Conservation (phyloP, 345 rosid species). For the Lagerstroemia speciosa region DNA sequence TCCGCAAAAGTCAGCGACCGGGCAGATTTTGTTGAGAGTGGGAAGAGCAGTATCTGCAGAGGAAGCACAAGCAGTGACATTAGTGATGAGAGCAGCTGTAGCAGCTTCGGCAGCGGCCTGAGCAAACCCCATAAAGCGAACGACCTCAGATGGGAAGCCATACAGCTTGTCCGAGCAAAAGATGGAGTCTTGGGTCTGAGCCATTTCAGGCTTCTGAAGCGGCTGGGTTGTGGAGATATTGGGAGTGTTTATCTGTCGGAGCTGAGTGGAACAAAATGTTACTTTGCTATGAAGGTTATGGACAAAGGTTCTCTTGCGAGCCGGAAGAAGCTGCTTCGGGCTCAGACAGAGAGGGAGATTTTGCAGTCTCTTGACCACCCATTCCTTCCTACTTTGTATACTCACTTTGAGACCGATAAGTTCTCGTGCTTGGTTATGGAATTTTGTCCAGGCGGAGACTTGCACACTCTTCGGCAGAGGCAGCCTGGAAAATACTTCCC, state of each 20-base stretch:
- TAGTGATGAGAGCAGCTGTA: slow-evolving; percentile 87
- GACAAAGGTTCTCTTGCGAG: slow-evolving; percentile 84
- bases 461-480: slow-evolving; percentile 86
- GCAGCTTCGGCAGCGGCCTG: slow-evolving; percentile 76
- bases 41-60: slow-evolving; percentile 83
- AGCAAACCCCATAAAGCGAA: slow-evolving; percentile 87
- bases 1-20: slow-evolving; percentile 74
- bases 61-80: slow-evolving; percentile 91
- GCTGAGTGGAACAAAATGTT: slow-evolving; percentile 80
- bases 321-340: slow-evolving; percentile 85
- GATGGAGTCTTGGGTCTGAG: slow-evolving; percentile 73
- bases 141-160: slow-evolving; percentile 93
- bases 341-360: slow-evolving; percentile 92
- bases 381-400: slow-evolving; percentile 78
- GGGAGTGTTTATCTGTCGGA: slow-evolving; percentile 91
- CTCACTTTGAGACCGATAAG: slow-evolving; percentile 89
- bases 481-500: slow-evolving; percentile 85
- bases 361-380: slow-evolving; percentile 86
- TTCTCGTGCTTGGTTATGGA: slow-evolving; percentile 93
- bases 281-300: slow-evolving; percentile 94
- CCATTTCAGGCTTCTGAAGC: slow-evolving; percentile 77
- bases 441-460: slow-evolving; percentile 88
- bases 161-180: slow-evolving; percentile 60
- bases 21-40: slow-evolving; percentile 49
- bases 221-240: slow-evolving; percentile 89